Evolutionary conservation across 441 rosid species (phyloP).

Genomic region (Eutrema salsugineum): DNA sequence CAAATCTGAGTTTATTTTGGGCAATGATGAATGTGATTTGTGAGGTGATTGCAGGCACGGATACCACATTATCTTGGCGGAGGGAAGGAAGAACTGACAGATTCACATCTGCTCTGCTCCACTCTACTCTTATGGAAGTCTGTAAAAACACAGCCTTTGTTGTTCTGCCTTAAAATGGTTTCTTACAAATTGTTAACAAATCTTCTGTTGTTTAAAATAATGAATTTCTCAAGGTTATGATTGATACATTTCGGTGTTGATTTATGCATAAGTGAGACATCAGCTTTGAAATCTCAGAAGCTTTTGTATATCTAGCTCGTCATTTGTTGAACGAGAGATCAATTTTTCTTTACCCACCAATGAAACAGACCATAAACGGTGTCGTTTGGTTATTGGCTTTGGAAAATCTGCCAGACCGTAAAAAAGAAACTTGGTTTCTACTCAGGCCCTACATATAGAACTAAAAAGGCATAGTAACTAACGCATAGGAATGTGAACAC

Average conservation of each 20-base stretch:
- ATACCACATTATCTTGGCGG: constrained; percentile 74
- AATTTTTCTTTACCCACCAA: neutral
- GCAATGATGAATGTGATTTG: constrained; percentile 1
- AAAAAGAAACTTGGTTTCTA: too few relatives aligned
- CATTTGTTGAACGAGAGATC: neutral
- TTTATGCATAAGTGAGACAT: neutral
- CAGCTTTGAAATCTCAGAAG: neutral
- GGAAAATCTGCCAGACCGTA: neutral
- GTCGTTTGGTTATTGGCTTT: neutral
- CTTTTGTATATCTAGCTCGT: neutral
- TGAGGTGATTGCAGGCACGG: constrained; percentile 66
- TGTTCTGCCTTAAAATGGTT: neutral
- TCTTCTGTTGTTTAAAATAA: constrained; percentile 14
- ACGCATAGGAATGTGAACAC: constrained; percentile 8
- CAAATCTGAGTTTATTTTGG: neutral
- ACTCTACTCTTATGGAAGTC: constrained; percentile 4
- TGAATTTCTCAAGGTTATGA: neutral
- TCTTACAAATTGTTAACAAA: neutral
- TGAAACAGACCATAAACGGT: neutral
- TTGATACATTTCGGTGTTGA: neutral
- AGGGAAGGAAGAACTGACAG: constrained; percentile 86
- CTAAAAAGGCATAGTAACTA: neutral
- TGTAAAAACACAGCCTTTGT: constrained; percentile 7
- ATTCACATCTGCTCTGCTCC: neutral
- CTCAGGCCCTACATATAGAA: too few relatives aligned